These are phyloP conservation scores for Zangia roseola DNA, from an alignment of 768 basidiomycete species.

Conservation along the genomic window DNA sequence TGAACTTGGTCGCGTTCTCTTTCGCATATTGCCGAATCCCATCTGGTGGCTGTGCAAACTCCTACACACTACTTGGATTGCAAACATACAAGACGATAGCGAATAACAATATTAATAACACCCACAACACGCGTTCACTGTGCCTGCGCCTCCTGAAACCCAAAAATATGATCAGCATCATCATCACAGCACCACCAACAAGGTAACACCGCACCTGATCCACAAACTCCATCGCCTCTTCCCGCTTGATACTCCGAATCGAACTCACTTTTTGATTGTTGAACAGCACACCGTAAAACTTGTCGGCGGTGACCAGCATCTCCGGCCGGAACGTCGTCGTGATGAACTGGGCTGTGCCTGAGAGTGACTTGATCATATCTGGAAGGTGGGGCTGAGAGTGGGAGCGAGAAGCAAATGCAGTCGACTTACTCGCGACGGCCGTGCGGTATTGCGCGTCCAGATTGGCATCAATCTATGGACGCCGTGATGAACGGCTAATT, in stretches of 20 bases:
- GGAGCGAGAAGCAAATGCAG: not conserved
- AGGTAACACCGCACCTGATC: slow-evolving; percentile 61
- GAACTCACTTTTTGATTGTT: slow-evolving; percentile 94
- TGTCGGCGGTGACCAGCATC: slow-evolving; percentile 93
- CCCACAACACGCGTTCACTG: slow-evolving; percentile 27
- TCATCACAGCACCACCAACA: not conserved
- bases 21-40: slow-evolving; percentile 25
- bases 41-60: slow-evolving; percentile 24
- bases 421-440: slow-evolving; percentile 80
- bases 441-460: slow-evolving; percentile 97
- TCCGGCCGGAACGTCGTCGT: slow-evolving; percentile 98
- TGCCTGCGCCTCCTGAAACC: slow-evolving; percentile 45
- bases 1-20: not conserved
- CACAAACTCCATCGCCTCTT: slow-evolving; percentile 93
- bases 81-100: slow-evolving; percentile 10
- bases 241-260: slow-evolving; percentile 81
- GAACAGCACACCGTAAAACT: slow-evolving; percentile 96
- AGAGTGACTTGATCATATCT: slow-evolving; percentile 88
- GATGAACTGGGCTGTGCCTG: slow-evolving; percentile 90
- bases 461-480: slow-evolving; percentile 86
- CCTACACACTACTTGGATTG: no score
- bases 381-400: slow-evolving; percentile 37
- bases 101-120: slow-evolving; percentile 20
- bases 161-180: not conserved
- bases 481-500: not conserved